phyloP scores from a whole-genome alignment of 495 filamentous ascomycete genomes.

The Jackrogersella multiformis region DNA sequence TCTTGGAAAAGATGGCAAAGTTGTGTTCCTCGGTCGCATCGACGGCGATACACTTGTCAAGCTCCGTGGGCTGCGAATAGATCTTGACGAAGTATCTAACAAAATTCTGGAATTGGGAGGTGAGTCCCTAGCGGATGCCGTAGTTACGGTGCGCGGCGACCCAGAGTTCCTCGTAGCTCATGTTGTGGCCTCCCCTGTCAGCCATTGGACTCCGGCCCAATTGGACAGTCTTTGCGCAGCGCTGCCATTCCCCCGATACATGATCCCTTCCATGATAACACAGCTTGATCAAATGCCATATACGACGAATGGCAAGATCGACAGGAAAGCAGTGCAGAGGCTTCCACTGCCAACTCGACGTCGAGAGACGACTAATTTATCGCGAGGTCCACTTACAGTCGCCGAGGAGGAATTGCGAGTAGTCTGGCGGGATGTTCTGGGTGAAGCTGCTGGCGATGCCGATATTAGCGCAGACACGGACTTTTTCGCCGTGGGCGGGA shows the following conservation, averaged over 20 bases:
- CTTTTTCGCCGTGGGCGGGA: neutral
- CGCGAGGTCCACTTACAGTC: no score
- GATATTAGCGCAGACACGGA: neutral
- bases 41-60: constrained; percentile 62
- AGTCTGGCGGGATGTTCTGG: no score
- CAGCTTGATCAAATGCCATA: constrained; percentile 51
- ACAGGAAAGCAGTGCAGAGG: constrained; percentile 43
- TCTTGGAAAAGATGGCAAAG: constrained; percentile 47
- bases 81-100: constrained; percentile 60
- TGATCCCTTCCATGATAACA: constrained; percentile 54
- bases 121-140: constrained; percentile 44
- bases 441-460: no score
- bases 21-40: constrained; percentile 54
- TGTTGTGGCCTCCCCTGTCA: constrained; percentile 36
- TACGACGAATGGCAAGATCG: constrained; percentile 54
- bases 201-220: no score
- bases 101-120: constrained; percentile 43
- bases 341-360: neutral
- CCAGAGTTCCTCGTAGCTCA: constrained; percentile 50
- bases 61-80: constrained; percentile 61
- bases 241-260: constrained; percentile 57
- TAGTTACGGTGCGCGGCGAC: constrained; percentile 46
- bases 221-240: no score
- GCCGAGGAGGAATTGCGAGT: no score
- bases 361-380: no score